Evolutionary conservation across 139 green algal species (phyloP).

Genomic region (Volvox africanus): DNA sequence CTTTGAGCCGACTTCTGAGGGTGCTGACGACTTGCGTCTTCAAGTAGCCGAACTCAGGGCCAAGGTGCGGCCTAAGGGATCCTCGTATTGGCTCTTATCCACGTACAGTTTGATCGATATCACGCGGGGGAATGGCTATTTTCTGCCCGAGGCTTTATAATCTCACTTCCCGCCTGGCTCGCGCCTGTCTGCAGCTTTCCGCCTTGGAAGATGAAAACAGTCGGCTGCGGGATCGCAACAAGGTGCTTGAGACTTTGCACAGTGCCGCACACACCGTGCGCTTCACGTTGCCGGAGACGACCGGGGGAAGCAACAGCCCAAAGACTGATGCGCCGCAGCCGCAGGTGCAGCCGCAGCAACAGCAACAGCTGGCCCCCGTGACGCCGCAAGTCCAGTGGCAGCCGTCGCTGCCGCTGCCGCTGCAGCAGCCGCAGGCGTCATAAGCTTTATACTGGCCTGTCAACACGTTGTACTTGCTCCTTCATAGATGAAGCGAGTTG

Average conservation of each 20-base stretch:
- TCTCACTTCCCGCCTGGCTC: neutral
- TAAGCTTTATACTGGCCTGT: neutral
- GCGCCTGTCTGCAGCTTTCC: constrained; percentile 31
- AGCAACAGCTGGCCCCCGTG: neutral
- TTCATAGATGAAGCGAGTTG: neutral
- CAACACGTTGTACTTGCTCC: neutral
- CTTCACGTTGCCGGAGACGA: neutral
- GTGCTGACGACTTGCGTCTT: constrained; percentile 19
- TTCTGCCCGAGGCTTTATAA: too few relatives aligned
- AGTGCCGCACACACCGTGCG: neutral
- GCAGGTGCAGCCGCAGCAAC: neutral
- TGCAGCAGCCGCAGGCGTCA: neutral
- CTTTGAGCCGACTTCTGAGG: neutral
- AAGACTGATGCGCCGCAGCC: neutral
- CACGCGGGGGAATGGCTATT: too few relatives aligned
- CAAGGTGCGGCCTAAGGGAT: constrained; percentile 3
- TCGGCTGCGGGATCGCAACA: constrained; percentile 64
- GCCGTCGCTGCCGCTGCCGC: neutral
- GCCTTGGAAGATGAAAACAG: constrained; percentile 72
- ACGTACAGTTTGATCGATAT: too few relatives aligned
- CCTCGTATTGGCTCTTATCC: too few relatives aligned
- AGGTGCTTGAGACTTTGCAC: constrained; percentile 54
- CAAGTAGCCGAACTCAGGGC: constrained; percentile 6
- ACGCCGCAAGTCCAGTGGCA: neutral
- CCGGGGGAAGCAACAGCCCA: neutral